Evolutionary conservation across 2,329 filamentous ascomycete species (phyloP).

Genomic region (Plenodomus lindquistii): DNA sequence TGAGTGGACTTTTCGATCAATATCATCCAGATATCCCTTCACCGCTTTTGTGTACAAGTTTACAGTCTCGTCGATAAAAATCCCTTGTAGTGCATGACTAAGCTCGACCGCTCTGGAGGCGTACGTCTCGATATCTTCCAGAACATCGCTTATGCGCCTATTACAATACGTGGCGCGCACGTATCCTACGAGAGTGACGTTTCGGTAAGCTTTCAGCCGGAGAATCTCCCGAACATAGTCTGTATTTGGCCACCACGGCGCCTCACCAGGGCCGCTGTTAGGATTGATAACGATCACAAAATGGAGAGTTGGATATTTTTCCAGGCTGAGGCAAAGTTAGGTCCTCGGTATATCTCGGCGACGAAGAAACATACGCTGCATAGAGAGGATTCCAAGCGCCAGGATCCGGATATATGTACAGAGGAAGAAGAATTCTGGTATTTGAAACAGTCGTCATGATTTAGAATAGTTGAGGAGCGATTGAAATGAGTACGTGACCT

Average conservation of each 20-base stretch:
- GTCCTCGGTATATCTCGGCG: neutral
- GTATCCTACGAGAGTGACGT: constrained; percentile 56
- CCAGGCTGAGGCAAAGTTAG: constrained; percentile 13
- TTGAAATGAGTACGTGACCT: neutral
- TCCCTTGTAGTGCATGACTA: constrained; percentile 45
- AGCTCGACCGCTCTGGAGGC: constrained; percentile 40
- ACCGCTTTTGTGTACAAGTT: constrained; percentile 20
- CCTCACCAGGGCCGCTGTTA: constrained; percentile 51
- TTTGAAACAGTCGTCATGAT: neutral
- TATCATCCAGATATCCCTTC: constrained; percentile 23
- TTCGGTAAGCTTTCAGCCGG: constrained; percentile 46
- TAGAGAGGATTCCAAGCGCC: constrained; percentile 55
- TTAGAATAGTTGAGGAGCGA: neutral
- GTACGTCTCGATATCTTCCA: constrained; percentile 52
- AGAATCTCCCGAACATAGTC: constrained; percentile 53
- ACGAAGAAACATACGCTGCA: constrained; percentile 41
- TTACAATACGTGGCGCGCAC: constrained; percentile 55
- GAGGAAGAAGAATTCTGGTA: constrained; percentile 45
- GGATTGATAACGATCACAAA: constrained; percentile 59
- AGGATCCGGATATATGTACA: constrained; percentile 55
- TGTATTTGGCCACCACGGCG: constrained; percentile 50
- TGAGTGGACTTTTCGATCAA: constrained; percentile 18
- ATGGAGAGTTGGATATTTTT: constrained; percentile 43
- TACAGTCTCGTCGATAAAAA: constrained; percentile 59
- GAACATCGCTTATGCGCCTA: constrained; percentile 19